These are phyloP conservation scores for Yamadazyma mexicana DNA, from an alignment of 1,139 yeast genomes.

Conservation along the genomic window DNA sequence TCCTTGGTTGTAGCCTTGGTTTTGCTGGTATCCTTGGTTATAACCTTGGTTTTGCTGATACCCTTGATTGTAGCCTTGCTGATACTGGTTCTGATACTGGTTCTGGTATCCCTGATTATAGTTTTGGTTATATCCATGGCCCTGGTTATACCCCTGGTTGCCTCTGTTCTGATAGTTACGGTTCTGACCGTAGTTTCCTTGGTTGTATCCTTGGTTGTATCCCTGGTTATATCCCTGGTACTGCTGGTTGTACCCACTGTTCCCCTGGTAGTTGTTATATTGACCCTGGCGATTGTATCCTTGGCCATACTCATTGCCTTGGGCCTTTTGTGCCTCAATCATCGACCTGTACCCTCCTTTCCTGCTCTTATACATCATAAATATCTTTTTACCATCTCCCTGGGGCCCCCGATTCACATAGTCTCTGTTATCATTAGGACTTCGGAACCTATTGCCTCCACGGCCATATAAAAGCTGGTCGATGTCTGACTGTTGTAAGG, in stretches of 20 bases:
- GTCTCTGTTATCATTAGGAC: constrained; percentile 34
- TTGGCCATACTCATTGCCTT: constrained; percentile 1
- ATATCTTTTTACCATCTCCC: constrained; percentile 38
- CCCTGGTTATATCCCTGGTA: constrained; percentile 14
- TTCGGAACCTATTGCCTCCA: constrained; percentile 32
- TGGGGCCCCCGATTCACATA: constrained; percentile 46
- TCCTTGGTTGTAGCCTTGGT: constrained; percentile 6
- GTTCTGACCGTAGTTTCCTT: constrained; percentile 5
- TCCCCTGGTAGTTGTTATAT: constrained; percentile 9
- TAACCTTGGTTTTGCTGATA: constrained; percentile 14
- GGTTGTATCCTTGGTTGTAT: constrained; percentile 12
- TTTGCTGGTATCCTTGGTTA: constrained; percentile 12
- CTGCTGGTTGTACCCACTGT: constrained; percentile 7
- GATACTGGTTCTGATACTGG: constrained; percentile 16
- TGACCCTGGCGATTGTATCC: constrained; percentile 1
- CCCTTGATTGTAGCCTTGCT: constrained; percentile 14
- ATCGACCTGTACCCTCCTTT: constrained; percentile 43
- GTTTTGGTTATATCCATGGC: constrained; percentile 9
- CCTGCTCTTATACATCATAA: constrained; percentile 35
- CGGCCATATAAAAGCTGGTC: constrained; percentile 55
- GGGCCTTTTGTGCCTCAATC: constrained; percentile 13
- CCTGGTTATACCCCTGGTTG: constrained; percentile 3
- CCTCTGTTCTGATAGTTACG: constrained; percentile 5
- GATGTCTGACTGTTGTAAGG: constrained; percentile 67
- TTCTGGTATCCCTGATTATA: constrained; percentile 11